Evolutionary conservation across 2,329 filamentous ascomycete genomes (phyloP).

Genomic region (Xylariaceae sp.): DNA sequence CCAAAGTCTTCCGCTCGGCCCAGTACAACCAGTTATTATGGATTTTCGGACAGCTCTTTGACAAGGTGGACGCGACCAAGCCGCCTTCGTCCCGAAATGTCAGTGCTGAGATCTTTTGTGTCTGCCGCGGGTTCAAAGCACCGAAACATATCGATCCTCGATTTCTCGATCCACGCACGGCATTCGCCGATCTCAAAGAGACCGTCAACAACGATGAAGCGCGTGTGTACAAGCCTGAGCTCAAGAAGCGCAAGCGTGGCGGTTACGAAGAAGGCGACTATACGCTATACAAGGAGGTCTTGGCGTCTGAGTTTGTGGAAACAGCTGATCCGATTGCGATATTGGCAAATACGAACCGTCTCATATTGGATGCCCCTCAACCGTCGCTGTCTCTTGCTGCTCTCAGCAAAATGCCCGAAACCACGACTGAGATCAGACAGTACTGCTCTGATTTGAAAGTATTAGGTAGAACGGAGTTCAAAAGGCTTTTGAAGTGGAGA

Average conservation of each 20-base stretch:
- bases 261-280: conserved; percentile 97
- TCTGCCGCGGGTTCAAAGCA: conserved; percentile 91
- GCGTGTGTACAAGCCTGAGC: conserved; percentile 94
- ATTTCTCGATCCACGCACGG: conserved; percentile 80
- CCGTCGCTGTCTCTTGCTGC: conserved; percentile 85
- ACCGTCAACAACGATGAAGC: conserved; percentile 91
- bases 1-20: conserved; percentile 95
- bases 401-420: conserved; percentile 78
- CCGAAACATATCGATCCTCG: conserved; percentile 89
- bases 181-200: conserved; percentile 87
- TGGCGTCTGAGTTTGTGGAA: conserved; percentile 90
- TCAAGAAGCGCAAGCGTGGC: conserved; percentile 95
- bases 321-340: conserved; percentile 90
- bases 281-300: conserved; percentile 81
- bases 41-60: conserved; percentile 96
- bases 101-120: conserved; percentile 97
- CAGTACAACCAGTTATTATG: conserved; percentile 91
- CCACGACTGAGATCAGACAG: conserved; percentile 71
- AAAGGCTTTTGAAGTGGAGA: conserved; percentile 81
- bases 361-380: conserved; percentile 73
- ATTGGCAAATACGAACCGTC: conserved; percentile 75
- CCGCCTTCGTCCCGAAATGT: conserved; percentile 93
- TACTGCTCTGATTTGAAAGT: conserved; percentile 84
- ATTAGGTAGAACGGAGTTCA: conserved; percentile 90
- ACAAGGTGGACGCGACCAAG: conserved; percentile 94